phyloP scores from a whole-genome alignment of 345 rosid species.

The Eucalyptus shirleyi region DNA sequence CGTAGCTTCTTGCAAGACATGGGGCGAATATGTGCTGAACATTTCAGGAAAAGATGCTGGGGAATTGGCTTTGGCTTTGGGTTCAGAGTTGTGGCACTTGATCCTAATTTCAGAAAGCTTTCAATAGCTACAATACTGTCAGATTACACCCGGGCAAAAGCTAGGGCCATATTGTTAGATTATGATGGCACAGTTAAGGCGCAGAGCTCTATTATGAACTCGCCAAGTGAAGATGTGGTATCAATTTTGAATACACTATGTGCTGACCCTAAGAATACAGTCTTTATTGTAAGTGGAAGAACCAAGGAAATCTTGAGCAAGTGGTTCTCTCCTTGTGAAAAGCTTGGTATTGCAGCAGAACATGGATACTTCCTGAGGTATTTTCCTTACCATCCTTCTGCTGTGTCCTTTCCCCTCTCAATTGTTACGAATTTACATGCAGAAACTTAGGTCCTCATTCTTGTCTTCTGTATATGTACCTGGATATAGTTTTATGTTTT shows the following conservation, averaged over 20 bases:
- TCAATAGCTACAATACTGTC: constrained; percentile 2
- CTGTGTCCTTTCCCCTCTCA: neutral
- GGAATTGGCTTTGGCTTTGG: constrained; percentile 26
- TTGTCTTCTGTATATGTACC: neutral
- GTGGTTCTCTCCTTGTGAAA: constrained; percentile 21
- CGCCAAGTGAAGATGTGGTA: constrained; percentile 13
- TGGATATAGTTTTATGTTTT: neutral
- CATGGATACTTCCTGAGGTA: constrained; percentile 31
- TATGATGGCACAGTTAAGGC: constrained; percentile 28
- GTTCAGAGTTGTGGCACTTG: constrained; percentile 24
- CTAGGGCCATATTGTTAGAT: constrained; percentile 26
- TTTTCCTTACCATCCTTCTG: neutral
- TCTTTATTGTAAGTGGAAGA: constrained; percentile 30
- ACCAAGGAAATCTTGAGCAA: constrained; percentile 10
- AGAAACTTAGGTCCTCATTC: neutral
- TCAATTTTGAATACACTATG: constrained; percentile 12
- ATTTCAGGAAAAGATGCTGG: constrained; percentile 22
- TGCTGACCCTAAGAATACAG: constrained; percentile 12
- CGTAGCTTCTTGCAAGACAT: constrained; percentile 25
- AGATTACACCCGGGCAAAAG: constrained; percentile 6
- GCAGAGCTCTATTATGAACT: constrained; percentile 4
- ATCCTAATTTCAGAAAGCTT: constrained; percentile 24
- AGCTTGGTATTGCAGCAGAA: constrained; percentile 27
- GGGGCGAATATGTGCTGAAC: constrained; percentile 23
- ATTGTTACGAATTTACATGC: neutral